Base-by-base conservation (phyloP, 768 basidiomycete genomes). In the Roridomyces roridus region DNA sequence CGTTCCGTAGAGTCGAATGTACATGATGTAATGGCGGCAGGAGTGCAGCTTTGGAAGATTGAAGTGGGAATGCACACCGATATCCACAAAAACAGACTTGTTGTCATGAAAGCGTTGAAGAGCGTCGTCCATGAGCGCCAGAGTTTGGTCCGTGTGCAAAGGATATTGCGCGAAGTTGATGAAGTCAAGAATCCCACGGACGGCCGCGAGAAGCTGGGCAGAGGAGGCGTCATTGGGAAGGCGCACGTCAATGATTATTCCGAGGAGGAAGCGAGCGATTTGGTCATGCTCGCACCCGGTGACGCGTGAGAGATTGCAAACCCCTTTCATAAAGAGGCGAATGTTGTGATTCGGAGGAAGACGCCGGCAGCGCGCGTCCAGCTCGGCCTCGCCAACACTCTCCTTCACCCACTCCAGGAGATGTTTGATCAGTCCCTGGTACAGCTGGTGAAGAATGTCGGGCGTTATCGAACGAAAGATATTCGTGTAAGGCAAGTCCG, bases 391-490 rank as follows among this genome's bases (percentile, higher is more conserved):
- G 1, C 64, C 62, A 50, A 31, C 63, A 0, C 61, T 57, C 2
- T 44, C 20, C 29, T 45, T 59, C 4, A 72, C 20, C 69, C 68
- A 70, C 10, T 51, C 17, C 25, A 67, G 31, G 18, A 67, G 31
- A 47, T 71, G 70, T 36, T 68, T 69, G 26, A 70, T 43, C 1
- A 70, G 46, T 9, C 69, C 69, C 44, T 70, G 69, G 23, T 62
- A 58, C 7, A 70, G 43, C 36, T 70, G 68, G 25, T 69, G 68
- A 26, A 70, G 63, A 23, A 69, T 51, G 44, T 70, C 62, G 5
- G 69, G 57, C 1, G 62, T 67, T 9, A 69, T 63, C 1, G 64
- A 55, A 17, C 23, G 31, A 42, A 66, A 66, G 20, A 69, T 65
- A 41, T 70, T 46, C 5, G 41, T 25, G 41, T 64, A 63, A 12